Base-by-base conservation (phyloP, 805 yeast species). In the Yamadazyma nakazawae region DNA sequence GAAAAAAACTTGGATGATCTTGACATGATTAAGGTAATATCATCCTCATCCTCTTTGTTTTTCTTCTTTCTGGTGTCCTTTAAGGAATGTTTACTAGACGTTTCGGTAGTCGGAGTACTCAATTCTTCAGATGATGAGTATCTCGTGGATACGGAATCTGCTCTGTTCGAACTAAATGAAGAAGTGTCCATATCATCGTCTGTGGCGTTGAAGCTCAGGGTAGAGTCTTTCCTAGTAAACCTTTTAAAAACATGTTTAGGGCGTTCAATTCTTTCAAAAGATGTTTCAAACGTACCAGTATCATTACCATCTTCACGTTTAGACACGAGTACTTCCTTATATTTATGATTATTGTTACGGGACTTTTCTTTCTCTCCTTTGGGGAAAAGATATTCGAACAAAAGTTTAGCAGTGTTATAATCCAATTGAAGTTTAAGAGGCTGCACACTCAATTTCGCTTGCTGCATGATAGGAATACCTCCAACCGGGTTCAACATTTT, bases 401-500 rank as follows among this genome's bases (percentile, higher is more conserved):
- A 60, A 54, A 75, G 78, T 34, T 75, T 76, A 1, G 90, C 84
- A 0, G 91, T 80, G 1, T 67, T 70, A 52, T 85, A 86, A 50
- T 91, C 97, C 34, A 92, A 61, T 52, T 84, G 85, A 2, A 92
- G 55, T 49, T 79, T 80, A 50, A 91, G 56, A 0, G 96, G 96
- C 43, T 78, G 75, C 14, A 88, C 62, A 1, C 67, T 63, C 16
- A 88, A 70, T 32, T 79, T 79, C 19, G 88, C 82, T 42, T 76
- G 68, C 49, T 81, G 82, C 66, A 91, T 72, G 19, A 91, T 82
- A n/a, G 86, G 78, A 42, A 91, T 89, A 10, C 98, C 98, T 28
- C 97, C 98, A 46, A 92, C 85, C 0, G 96, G 89, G 45, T 79
- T 80, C 43, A 85, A 78, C 82, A 86, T 79, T n/a, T 80, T 77